Evolutionary conservation across 805 yeast species (phyloP), one percentile per base, ranked within the genome.

Genomic region (Lipomyces sp.): DNA sequence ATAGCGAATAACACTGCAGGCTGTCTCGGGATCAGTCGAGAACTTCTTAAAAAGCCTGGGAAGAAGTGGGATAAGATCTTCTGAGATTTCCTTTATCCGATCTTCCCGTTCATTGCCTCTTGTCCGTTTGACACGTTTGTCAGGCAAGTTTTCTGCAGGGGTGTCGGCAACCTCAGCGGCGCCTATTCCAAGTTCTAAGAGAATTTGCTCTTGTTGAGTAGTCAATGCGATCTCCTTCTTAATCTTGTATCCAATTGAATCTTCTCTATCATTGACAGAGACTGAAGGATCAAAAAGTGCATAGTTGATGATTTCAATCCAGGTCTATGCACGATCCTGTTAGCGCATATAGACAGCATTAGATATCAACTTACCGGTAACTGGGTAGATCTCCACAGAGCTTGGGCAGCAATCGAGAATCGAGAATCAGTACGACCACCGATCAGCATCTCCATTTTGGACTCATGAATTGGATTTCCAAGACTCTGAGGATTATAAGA

Each of bases 11-110:
- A 75, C 66, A 33, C 64, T 70, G 30, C 73, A 61, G 2, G 71
- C 64, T 1, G 72, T 59, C 29, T 63, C 71, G 0, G 74, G 71
- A 35, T 70, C 69, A 33, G 72, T 67, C n/a, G 64, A 58, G 65
- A 71, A 73, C 57, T 71, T 72, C 54, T 70, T 73, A 48, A 75
- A 51, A 57, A 75, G 67, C 37, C 60, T 50, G 8, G 76, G 74
- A 37, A 72, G 48, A 24, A 57, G 53, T 18, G 60, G 67, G 45
- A 74, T 59, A 48, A 74, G 51, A 35, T 30, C 60, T 30, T 63
- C 70, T 8, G 66, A 57, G 11, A 59, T 63, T 45, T 60, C 30
- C 33, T 37, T 35, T 15, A 30, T 54, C 5, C 34, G 45, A n/a
- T 59, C 58, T 15, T 60, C 65, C 15, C 54, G 62, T 18, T 57